Conservation (phyloP, 441 rosid species). For the Hura crepitans region DNA sequence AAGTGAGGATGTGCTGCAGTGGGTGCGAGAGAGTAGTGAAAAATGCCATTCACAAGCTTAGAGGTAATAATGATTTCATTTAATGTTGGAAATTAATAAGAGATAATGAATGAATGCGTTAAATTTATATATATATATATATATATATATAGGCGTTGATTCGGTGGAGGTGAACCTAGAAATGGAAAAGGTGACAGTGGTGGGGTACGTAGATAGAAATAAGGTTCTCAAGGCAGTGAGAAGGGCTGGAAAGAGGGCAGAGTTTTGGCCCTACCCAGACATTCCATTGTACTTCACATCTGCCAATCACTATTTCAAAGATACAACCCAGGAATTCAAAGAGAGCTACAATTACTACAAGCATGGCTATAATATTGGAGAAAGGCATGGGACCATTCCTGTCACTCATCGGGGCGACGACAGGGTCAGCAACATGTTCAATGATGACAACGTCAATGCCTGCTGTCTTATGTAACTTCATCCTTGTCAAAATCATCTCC, state of each 20-base stretch:
- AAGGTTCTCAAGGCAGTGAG: conserved; percentile 80
- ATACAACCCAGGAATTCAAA: conserved; percentile 72
- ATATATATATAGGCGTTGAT: conserved; percentile 52
- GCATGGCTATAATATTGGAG: conserved; percentile 77
- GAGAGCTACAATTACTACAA: conserved; percentile 83
- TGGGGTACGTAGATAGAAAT: conserved; percentile 86
- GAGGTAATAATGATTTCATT: conserved; percentile 53
- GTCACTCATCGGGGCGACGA: conserved; percentile 78
- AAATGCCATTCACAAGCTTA: conserved; percentile 75
- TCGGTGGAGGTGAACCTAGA: conserved; percentile 75
- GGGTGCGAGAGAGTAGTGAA: conserved; percentile 91
- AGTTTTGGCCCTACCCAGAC: conserved; percentile 88
- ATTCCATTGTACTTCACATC: conserved; percentile 86
- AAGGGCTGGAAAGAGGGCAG: conserved; percentile 86
- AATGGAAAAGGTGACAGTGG: conserved; percentile 74
- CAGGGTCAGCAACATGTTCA: conserved; percentile 88
- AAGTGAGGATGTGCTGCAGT: conserved; percentile 92
- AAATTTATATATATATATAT: too few relatives aligned
- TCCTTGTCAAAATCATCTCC: too few relatives aligned
- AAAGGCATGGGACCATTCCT: conserved; percentile 65
- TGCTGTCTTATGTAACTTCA: conserved; percentile 67
- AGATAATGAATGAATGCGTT: too few relatives aligned
- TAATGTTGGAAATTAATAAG: too few relatives aligned
- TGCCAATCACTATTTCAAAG: conserved; percentile 59
- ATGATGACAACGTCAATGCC: conserved; percentile 85